Evolutionary conservation across 768 basidiomycete genomes (phyloP), one percentile per base, ranked within the genome.

Genomic region (Kwoniella mangroviensis): DNA sequence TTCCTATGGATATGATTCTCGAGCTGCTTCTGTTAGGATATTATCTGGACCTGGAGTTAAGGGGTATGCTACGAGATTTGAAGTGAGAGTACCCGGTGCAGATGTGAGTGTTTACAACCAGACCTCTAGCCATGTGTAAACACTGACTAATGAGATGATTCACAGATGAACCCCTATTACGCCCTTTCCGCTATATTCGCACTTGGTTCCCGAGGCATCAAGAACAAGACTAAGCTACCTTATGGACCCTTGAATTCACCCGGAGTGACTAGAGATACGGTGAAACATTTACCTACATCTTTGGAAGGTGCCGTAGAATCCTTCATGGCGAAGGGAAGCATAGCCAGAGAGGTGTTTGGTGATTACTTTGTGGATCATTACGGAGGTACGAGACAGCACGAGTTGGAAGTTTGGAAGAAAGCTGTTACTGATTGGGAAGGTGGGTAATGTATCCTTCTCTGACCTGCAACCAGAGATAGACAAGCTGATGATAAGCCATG

Each of bases 401-500:
- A 96, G 81, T 89, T 95, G 67, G 89, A 86, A 63, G 76, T 91
- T 26, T 95, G 92, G 90, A 91, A 93, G 74, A 88, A 90, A 75
- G 92, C 93, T 2, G 93, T 96, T 49, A 97, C 95, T 12, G 90
- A 88, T 81, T 98, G 93, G 94, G 95, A 96, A 88, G 88, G 94
- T 93, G 76, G 75, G 89, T 75, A 40, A n/a, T 15, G 5, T n/a
- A 28, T 28, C 26, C 26, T 28, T 28, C 26, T 2, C 26, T 28
- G 26, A 28, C 26, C 26, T 28, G 26, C 26, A 28, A 2, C 4
- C 2, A 28, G 26, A 28, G 26, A 28, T 28, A 28, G 28, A 9
- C 22, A 1, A 40, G 28, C 22, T 40, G 65, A 28, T 43, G 22
- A 19, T 34, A 34, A 6, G 4, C 9, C 34, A 34, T 34, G 45